Evolutionary conservation across 2,329 filamentous ascomycete genomes (phyloP), one percentile per base, ranked within the genome.

Genomic region (Xylogone sp.): DNA sequence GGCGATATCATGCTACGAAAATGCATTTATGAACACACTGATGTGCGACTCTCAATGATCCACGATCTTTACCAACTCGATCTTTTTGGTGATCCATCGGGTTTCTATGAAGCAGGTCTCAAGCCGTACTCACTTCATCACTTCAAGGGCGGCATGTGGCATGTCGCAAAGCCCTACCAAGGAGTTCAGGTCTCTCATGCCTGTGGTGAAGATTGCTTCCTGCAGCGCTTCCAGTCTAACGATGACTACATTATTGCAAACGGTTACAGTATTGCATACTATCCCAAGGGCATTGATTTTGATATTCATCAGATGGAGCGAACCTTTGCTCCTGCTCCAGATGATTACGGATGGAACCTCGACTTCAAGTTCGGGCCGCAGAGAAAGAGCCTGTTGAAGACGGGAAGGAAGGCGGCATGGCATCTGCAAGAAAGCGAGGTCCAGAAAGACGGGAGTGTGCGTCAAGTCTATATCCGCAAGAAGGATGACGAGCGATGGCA

Each of bases 401-500:
- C 75, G 0, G 77, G 76, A 4, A 69, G 71, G 45, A 79, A 79
- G 65, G 76, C 76, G 22, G 71, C 74, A 21, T 79, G 76, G 76
- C 79, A 82, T 46, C 63, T 82, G 22, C 72, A 76, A 54, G 77
- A 82, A 56, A 72, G 76, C 0, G 65, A 63, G 1, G 57, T 78
- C 4, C 71, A 72, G 34, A 62, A 68, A 0, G 77, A 82, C 58
- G 76, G 76, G 16, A 76, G 71, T 1, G 71, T 82, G 9, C 69
- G 70, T 29, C 79, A 83, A 60, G 70, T 75, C 1, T 83, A 81
- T 55, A 74, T 77, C 13, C 69, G 78, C 22, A 77, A 75, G 59
- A 71, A 71, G 42, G 71, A 78, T 47, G 79, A 83, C 60, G 69
- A 68, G 63, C 68, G 79, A 54, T 83, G 79, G 79, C 73, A 72